Base-by-base conservation (phyloP, 768 basidiomycete genomes). In the Russula foetens region DNA sequence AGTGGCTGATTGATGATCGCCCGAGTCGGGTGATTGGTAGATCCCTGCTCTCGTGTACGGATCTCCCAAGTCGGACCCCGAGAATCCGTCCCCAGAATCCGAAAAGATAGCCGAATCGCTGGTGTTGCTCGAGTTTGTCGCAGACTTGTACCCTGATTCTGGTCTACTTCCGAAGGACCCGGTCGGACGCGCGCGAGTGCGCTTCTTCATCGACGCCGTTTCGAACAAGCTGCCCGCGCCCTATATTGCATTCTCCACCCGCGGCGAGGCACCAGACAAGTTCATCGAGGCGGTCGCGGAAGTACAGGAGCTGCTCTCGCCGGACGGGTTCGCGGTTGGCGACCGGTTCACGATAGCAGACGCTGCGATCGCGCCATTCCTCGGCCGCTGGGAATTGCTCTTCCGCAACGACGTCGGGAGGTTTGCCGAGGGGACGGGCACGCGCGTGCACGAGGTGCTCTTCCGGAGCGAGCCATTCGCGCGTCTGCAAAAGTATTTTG, bases 41-140 rank as follows among this genome's bases (percentile, higher is more conserved):
- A 77, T 84, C 15, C 82, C 84, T 19, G 82, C 82, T 0, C 70
- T 86, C 23, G 70, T 79, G 0, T 85, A 82, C 60, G 85, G 85
- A 28, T 84, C 84, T 0, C 81, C 84, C 11, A 72, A 74, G 21
- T 77, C 78, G n/a, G 63, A 78, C 24, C 77, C 81, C 0, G 77
- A 79, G 54, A 59, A 74, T 0, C 84, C 85, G 0, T 80, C 83
- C 2, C 75, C 79, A 0, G 80, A 81, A 21, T 82, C 83, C 6
- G 65, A 71, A 51, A 85, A 85, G 66, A 65, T 86, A 61, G 73
- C 81, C 3, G 85, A 86, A 67, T 84, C 83, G 3, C 77, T 81
- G 26, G 71, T 85, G 35, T 77, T 85, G 50, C 72, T 85, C 54
- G 84, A 86, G 67, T 82, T 85, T 69, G 69, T 85, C 54, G 81